Evolutionary conservation across 2,329 filamentous ascomycete species (phyloP), one percentile per base, ranked within the genome.

Genomic region (Fusarium pininemorale): DNA sequence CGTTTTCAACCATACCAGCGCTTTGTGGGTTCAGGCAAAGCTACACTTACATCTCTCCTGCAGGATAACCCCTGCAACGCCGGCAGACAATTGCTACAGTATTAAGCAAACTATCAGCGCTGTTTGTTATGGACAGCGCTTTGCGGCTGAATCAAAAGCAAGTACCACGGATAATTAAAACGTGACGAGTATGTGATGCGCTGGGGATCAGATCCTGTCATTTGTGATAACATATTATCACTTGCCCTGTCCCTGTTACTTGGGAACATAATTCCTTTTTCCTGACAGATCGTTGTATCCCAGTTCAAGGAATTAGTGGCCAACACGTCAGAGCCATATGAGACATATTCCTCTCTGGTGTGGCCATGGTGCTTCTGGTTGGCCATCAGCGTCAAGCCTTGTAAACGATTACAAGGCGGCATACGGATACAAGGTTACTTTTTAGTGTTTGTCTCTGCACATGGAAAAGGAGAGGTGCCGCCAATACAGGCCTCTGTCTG

Each of bases 221-320:
- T 65, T 70, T 75, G 53, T 75, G 70, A 77, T 58, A 78, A 41
- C 35, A 20, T 24, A 66, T n/a, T n/a, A 53, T 38, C 39, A 47
- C 30, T 28, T 42, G 57, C 45, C 61, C 55, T 41, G 72, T 61
- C 45, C 65, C 44, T 38, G n/a, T 28, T n/a, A 48, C 54, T 53
- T 66, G 44, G 39, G 35, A 26, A 42, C 20, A 47, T 28, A 47
- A 26, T 63, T 65, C 47, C 51, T 71, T 61, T 64, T 69, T 13
- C 28, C 48, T 24, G 38, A 35, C 48, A 47, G 54, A 38, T 48
- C n/a, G 9, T 24, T 53, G 38, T 39, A 30, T 50, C 42, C 47
- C 35, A 38, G 32, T 56, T 63, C 48, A 56, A 69, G 63, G 44
- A 61, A 66, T 57, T 37, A 53, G 50, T 47, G 55, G 32, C 48